Evolutionary conservation across 768 basidiomycete genomes (phyloP), one percentile per base, ranked within the genome.

Genomic region (Melanogaster broomeanus): DNA sequence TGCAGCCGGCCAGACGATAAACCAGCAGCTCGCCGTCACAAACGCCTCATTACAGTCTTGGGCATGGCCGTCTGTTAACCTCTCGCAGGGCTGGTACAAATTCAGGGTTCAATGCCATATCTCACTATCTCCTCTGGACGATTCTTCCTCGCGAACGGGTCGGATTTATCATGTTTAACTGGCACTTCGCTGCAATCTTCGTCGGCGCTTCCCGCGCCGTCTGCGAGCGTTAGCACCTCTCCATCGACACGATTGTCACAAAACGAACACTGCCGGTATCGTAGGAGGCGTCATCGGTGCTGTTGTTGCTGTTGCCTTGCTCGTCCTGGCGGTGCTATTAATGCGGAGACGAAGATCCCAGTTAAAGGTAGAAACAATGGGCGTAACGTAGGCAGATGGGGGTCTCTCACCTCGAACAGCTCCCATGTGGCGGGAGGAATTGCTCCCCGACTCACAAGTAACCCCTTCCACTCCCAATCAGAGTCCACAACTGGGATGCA

Each of bases 271-370:
- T 1, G 77, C 74, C 0, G 71, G 73, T 8, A 78, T 87, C 24
- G 76, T 74, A 6, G 86, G 84, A 2, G 77, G 77, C 22, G 74
- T 79, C 18, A 55, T 85, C 4, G 84, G 80, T 5, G 79, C 72
- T 2, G 18, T 71, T 2, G 59, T 81, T 28, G 56, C 55, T 5
- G 54, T 77, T 19, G 58, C 71, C 15, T 60, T 69, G 7, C 45
- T 74, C 22, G 56, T 42, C 48, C 69, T 72, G 52, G 50, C 73
- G 31, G 71, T 65, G 31, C 54, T 74, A 31, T 67, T 58, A 53
- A 37, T 64, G 43, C 53, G 52, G 45, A 60, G 56, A 27, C 60
- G 63, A 55, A 57, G 49, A 41, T 24, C 19, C 28, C 55, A 4
- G 51, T 57, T 18, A 53, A 57, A 41, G 76, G 73, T 65, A 62